phyloP scores from a whole-genome alignment of 179 eudicot species.

The Kewa caespitosa region DNA sequence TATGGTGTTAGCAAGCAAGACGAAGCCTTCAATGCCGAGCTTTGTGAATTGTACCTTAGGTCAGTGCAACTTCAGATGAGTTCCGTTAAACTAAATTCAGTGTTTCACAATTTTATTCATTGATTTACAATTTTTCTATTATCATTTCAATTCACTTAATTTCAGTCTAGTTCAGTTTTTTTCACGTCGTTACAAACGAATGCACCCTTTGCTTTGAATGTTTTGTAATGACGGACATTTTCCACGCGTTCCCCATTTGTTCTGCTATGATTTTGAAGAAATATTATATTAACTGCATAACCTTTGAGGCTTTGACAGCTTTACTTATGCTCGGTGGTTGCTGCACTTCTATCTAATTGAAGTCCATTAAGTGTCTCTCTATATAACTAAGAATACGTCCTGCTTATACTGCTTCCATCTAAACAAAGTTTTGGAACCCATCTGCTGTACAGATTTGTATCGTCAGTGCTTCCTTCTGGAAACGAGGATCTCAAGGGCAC shows the following conservation, averaged over 20 bases:
- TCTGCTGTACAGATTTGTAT: constrained; percentile 55
- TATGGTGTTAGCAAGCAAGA: constrained; percentile 88
- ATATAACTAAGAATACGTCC: background rate
- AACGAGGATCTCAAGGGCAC: constrained; percentile 80
- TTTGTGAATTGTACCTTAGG: constrained; percentile 82
- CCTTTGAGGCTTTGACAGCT: background rate
- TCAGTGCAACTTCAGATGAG: constrained; percentile 33
- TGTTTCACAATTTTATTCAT: no score
- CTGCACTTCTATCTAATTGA: background rate
- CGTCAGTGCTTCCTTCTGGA: constrained; percentile 71
- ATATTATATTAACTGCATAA: no score
- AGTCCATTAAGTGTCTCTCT: no score
- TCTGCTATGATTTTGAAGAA: no score
- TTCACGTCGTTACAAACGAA: no score
- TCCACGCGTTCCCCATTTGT: no score
- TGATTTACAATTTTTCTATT: no score
- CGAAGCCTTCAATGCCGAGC: constrained; percentile 77
- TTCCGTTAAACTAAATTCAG: no score
- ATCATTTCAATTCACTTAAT: no score
- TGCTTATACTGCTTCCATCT: background rate
- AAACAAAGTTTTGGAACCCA: background rate
- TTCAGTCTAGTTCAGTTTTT: no score
- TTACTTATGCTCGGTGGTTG: background rate
- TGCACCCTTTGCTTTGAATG: no score
- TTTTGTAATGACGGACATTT: no score